A percentile compares a stretch with the other conserved stretches of the same genome.
Conservation (phyloP, 75 land plant species). For the Pinus tabuliformis region DNA sequence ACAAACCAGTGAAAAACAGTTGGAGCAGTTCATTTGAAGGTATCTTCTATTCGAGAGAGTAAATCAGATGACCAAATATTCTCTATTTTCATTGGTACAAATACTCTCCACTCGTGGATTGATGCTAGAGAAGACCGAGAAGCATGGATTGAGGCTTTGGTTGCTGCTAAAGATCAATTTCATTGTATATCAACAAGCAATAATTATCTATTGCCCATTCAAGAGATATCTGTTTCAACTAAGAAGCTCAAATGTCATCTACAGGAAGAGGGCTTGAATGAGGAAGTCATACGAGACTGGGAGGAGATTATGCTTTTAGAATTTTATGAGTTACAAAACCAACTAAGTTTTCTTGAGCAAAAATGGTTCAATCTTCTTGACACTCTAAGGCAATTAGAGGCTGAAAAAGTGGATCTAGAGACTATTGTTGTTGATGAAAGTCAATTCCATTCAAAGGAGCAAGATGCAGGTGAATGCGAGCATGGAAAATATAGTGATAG, state of each 20-base stretch:
- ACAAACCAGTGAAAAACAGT: no score
- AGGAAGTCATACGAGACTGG: constrained; percentile 61
- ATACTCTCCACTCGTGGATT: constrained; percentile 82
- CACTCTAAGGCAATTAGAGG: constrained; percentile 82
- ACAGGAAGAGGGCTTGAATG: constrained; percentile 62
- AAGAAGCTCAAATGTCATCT: constrained; percentile 64
- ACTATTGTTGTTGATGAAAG: no score
- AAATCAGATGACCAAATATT: constrained; percentile 88
- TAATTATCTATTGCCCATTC: constrained; percentile 56
- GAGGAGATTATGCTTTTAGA: constrained; percentile 82
- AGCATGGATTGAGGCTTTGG: constrained; percentile 83
- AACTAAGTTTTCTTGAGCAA: constrained; percentile 57
- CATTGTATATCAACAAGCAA: constrained; percentile 65
- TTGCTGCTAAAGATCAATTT: constrained; percentile 85
- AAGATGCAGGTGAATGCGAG: no score
- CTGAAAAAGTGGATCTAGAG: no score
- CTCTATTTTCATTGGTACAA: constrained; percentile 90
- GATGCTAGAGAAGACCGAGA: constrained; percentile 67
- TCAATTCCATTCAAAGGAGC: no score
- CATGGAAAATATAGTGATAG: no score
- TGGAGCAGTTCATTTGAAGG: no score
- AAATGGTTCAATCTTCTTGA: constrained; percentile 58
- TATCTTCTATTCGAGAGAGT: constrained; percentile 87
- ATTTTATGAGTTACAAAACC: constrained; percentile 59
- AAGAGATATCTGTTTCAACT: constrained; percentile 67